Base-by-base conservation (phyloP, 257 asterid species). In the Plectranthus barbatus region DNA sequence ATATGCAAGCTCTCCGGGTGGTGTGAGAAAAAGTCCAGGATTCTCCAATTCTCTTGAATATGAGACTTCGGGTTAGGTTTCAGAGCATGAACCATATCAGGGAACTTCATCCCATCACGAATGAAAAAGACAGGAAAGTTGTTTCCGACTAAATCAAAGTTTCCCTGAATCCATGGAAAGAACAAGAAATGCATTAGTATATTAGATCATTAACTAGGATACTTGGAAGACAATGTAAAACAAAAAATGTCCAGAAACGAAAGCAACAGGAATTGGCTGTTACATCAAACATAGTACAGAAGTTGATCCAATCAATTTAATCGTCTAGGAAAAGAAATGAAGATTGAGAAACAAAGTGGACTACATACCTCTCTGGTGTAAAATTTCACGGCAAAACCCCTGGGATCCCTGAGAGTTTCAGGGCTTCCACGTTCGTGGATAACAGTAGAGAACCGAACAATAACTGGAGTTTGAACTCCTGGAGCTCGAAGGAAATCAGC, bases 341-440 rank as follows among this genome's bases (percentile, higher is more conserved):
- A 45, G 66, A 26, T 46, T 4, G 46, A 47, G 49, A 31, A 45
- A 64, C 24, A 45, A 52, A 15, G 50, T 5, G 39, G 42, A 15
- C 31, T 13, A 80, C 80, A 40, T 13, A 80, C 82, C 84, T 79
- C 75, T 70, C 79, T 51, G 42, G 84, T 73, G 66, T 79, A 79
- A 31, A 76, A 76, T 15, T 78, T 78, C 47, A 78, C 77, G 7
- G 83, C 83, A 42, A 78, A 89, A 1, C 99, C 99, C 71, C 99
- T 77, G 52, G 97, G 97, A 60, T 92, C 99, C 36, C 97, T 80
- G 79, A 92, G 77, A 54, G 97, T 92, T 77, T 92, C 97, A 21
- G 99, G 99, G 77, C 97, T 89, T 55, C 97, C 99, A 44, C 97
- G 97, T 73, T 92, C 99, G 37, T 92, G 97, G 72, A 89, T 85